Evolutionary conservation across 2,329 filamentous ascomycete species (phyloP), one percentile per base, ranked within the genome.

Genomic region (Alternaria gaisen): DNA sequence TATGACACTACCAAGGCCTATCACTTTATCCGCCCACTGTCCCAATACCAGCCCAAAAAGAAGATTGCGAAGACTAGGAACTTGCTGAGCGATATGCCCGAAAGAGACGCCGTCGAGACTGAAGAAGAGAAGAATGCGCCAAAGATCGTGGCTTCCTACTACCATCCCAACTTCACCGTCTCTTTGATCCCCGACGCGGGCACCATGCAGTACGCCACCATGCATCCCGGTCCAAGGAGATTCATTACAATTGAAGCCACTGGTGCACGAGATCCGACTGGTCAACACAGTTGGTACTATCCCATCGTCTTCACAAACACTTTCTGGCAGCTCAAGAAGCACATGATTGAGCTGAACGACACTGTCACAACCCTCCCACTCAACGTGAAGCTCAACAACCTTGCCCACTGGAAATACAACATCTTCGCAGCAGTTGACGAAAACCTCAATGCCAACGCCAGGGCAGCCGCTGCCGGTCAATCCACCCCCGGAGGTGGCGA

Each of bases 121-220:
- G 80, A 82, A 10, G 84, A 83, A 67, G 78, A 80, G 56, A 82
- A 85, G 57, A 82, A 83, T 2, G 80, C 84, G 5, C 89, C 89
- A 1, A 89, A 92, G n/a, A 83, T 90, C 54, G 87, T 97, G 64
- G 88, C 87, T 46, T 96, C 90, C 56, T 97, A 94, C 82, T 99
- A 97, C 77, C 95, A 99, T 80, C 91, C 95, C 7, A 99, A 99
- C 80, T 90, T 96, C 70, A 96, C 91, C 52, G 83, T 99, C 63
- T 92, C 93, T 6, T 88, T 98, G 71, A 87, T 99, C 51, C 93
- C 94, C 3, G 90, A 93, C 71, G 84, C 89, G 41, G 94, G 93
- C 22, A 84, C 90, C 7, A 83, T 91, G 74, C 85, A 86, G 28
- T 93, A 88, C 68, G 83, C 84, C 22, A 82, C 83, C 56, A 83